Evolutionary conservation across 306 rosid genomes (phyloP).

Genomic region (Abrus precatorius): DNA sequence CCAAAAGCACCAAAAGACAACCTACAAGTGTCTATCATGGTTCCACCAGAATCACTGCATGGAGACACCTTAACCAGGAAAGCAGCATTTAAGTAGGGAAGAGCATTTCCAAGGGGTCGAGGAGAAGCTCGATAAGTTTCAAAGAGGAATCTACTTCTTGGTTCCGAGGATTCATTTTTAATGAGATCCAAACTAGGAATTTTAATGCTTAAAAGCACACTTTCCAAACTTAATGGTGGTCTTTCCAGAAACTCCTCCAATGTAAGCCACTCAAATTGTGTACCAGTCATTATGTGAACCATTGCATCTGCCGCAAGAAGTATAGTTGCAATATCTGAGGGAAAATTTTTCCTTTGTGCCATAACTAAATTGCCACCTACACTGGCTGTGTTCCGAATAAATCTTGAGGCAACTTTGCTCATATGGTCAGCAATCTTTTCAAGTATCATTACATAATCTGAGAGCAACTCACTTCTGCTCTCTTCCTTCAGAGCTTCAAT

Average conservation of each 20-base stretch:
- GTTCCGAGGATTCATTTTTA: slow-evolving; percentile 49
- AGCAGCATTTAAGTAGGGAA: slow-evolving; percentile 83
- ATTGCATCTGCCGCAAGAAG: slow-evolving; percentile 74
- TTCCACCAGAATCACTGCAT: slow-evolving; percentile 58
- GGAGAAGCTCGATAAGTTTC: slow-evolving; percentile 89
- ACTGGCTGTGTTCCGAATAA: slow-evolving; percentile 78
- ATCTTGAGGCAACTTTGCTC: slow-evolving; percentile 72
- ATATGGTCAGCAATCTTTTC: slow-evolving; percentile 67
- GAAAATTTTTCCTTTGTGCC: slow-evolving; percentile 81
- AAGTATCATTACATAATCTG: slow-evolving; percentile 59
- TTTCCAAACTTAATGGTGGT: slow-evolving; percentile 64
- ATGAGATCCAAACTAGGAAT: slow-evolving; percentile 66
- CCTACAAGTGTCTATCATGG: slow-evolving; percentile 61
- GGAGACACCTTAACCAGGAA: slow-evolving; percentile 74
- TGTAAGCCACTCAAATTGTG: slow-evolving; percentile 59
- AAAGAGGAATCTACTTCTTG: slow-evolving; percentile 56
- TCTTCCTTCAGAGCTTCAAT: slow-evolving; percentile 64
- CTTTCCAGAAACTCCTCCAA: slow-evolving; percentile 76
- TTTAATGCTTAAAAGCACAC: slow-evolving; percentile 68
- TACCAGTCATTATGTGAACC: slow-evolving; percentile 67
- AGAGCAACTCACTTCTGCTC: slow-evolving; percentile 32
- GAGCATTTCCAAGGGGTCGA: slow-evolving; percentile 86
- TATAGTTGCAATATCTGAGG: slow-evolving; percentile 80
- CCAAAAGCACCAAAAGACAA: slow-evolving; percentile 85
- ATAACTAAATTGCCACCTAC: slow-evolving; percentile 87